phyloP scores from a whole-genome alignment of 306 rosid genomes.

The Cicer chorassanicum region DNA sequence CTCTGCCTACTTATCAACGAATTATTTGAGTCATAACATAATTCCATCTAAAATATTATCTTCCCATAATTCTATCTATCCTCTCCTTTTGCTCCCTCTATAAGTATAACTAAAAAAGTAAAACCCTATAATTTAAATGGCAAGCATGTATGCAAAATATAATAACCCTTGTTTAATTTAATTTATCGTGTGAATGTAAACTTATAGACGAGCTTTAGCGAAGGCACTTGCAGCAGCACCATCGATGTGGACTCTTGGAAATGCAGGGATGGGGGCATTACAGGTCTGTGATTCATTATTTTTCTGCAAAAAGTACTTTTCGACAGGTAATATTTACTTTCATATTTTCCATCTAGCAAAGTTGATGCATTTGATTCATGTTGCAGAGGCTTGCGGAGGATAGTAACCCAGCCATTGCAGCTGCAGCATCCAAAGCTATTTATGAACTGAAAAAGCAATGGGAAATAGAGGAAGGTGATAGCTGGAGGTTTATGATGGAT shows the following conservation, averaged over 20 bases:
- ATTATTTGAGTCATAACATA: too few relatives aligned
- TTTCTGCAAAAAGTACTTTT: background rate
- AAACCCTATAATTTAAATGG: background rate
- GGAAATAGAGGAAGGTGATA: conserved; percentile 93
- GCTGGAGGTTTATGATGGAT: conserved; percentile 86
- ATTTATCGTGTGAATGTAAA: conserved; percentile 16
- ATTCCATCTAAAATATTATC: too few relatives aligned
- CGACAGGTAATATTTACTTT: background rate
- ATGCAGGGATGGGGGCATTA: conserved; percentile 98
- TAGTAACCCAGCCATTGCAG: conserved; percentile 78
- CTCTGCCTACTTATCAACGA: too few relatives aligned
- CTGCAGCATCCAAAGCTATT: conserved; percentile 86
- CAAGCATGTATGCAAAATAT: conserved; percentile 14
- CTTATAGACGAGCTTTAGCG: conserved; percentile 74
- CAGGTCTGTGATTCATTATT: conserved; percentile 59
- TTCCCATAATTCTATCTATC: too few relatives aligned
- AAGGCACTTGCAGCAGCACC: conserved; percentile 94
- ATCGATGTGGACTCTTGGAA: conserved; percentile 96
- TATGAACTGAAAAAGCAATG: conserved; percentile 94
- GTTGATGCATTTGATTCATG: conserved; percentile 36
- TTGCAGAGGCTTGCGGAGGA: conserved; percentile 93
- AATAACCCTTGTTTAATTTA: conserved; percentile 23
- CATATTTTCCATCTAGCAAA: conserved; percentile 12
- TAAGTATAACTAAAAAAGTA: background rate
- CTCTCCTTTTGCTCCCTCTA: too few relatives aligned